These are phyloP conservation scores for Trichoderma lentiforme DNA, from an alignment of 2,329 filamentous ascomycete genomes.

Conservation along the genomic window DNA sequence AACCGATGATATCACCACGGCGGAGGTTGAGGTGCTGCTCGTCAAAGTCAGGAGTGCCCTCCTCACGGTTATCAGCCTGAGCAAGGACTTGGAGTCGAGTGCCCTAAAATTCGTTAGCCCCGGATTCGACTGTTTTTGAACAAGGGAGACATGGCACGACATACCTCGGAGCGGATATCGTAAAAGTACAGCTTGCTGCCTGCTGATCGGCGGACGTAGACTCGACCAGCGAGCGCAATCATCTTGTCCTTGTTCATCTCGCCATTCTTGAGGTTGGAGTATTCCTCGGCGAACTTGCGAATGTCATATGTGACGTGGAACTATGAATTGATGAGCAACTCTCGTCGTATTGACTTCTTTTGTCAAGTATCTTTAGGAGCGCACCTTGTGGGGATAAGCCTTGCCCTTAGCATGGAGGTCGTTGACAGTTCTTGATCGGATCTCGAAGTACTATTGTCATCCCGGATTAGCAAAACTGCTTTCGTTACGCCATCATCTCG, in stretches of 20 bases:
- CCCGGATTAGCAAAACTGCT: not conserved
- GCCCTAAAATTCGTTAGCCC: constrained; percentile 34
- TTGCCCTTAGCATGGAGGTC: constrained; percentile 41
- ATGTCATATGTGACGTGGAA: constrained; percentile 85
- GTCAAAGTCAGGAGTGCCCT: constrained; percentile 66
- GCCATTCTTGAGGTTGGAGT: constrained; percentile 79
- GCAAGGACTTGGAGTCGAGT: constrained; percentile 86
- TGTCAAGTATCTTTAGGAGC: not conserved
- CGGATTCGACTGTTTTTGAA: not conserved
- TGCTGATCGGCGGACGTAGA: constrained; percentile 81
- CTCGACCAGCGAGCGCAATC: constrained; percentile 76
- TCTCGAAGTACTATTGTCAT: constrained; percentile 73
- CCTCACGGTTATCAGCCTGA: constrained; percentile 73
- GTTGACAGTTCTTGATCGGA: constrained; percentile 74
- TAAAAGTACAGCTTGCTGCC: constrained; percentile 90
- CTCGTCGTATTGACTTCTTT: too few relatives aligned
- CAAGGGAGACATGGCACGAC: not conserved
- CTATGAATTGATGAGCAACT: constrained; percentile 23
- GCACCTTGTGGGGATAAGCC: constrained; percentile 75
- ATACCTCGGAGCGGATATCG: constrained; percentile 50
- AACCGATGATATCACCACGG: constrained; percentile 86
- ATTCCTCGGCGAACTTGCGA: constrained; percentile 73
- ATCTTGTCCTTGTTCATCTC: constrained; percentile 73
- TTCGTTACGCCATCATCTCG: not conserved
- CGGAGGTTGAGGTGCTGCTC: constrained; percentile 86